Percentiles rank a stretch among this genome's conserved stretches.
phyloP scores from a whole-genome alignment of 805 yeast genomes.

The Starmerella davenportii region DNA sequence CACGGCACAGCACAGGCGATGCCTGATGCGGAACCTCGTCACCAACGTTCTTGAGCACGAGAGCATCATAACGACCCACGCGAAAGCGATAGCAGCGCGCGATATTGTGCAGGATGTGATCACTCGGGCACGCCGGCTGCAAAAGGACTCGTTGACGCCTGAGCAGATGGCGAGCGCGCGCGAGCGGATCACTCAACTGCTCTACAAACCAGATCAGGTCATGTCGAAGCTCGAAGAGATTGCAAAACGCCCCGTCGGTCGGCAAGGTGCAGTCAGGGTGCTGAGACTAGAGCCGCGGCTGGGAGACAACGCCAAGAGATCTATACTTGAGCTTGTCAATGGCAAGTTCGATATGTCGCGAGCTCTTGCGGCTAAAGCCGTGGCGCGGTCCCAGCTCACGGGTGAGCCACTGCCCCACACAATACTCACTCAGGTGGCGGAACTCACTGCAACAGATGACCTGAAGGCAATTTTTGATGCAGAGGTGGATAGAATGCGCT shows the following conservation, averaged over 20 bases:
- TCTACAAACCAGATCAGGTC: slow-evolving; percentile 28
- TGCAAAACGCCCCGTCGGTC: slow-evolving; percentile 38
- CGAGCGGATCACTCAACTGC: slow-evolving; percentile 9
- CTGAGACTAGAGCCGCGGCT: slow-evolving; percentile 66
- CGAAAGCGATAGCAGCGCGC: slow-evolving; percentile 57
- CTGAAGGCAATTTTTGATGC: slow-evolving; percentile 38
- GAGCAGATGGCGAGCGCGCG: background rate
- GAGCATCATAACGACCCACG: slow-evolving; percentile 51
- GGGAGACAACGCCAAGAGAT: slow-evolving; percentile 82
- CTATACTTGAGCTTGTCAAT: slow-evolving; percentile 74
- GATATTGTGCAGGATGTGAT: slow-evolving; percentile 45
- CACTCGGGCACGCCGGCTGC: slow-evolving; percentile 28
- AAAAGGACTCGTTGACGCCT: background rate
- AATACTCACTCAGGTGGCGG: slow-evolving; percentile 32
- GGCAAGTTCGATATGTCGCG: slow-evolving; percentile 51
- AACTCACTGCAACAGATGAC: slow-evolving; percentile 31
- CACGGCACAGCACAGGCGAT: slow-evolving; percentile 34
- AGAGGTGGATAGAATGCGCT: slow-evolving; percentile 42
- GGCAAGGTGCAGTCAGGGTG: slow-evolving; percentile 75
- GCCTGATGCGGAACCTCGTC: slow-evolving; percentile 46
- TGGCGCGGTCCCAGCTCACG: slow-evolving; percentile 61
- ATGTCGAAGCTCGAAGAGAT: slow-evolving; percentile 53
- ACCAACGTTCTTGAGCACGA: slow-evolving; percentile 54
- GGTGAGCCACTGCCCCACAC: slow-evolving; percentile 36
- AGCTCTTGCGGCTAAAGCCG: slow-evolving; percentile 64